Evolutionary conservation across 495 filamentous ascomycete genomes (phyloP), one percentile per base, ranked within the genome.

Genomic region (Aspergillus bridgeri): DNA sequence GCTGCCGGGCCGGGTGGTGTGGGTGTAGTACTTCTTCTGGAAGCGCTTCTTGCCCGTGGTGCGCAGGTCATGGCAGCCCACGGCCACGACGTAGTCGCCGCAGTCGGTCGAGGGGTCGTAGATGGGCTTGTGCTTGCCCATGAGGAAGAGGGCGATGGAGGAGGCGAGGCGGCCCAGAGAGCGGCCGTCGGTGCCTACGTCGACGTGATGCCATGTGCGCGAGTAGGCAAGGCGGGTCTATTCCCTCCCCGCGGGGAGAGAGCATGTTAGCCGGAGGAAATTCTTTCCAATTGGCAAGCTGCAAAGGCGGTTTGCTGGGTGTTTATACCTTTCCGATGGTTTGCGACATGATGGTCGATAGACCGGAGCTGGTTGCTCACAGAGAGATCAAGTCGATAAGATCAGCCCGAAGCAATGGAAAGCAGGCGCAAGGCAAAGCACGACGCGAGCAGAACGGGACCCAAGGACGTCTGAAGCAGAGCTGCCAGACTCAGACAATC

Each of bases 71-170:
- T 87, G 83, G 80, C 94, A 98, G 65, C 89, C 86, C 27, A 88
- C 88, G 6, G 92, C 93, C 0, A 98, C 94, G 5, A 98, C 93
- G 73, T 98, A 98, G 84, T 98, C 94, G 57, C 94, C 94, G 82
- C 95, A 98, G 81, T 98, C 94, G 54, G 94, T 96, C 58, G 87
- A 84, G 19, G 91, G 95, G 72, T 98, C 90, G 76, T 86, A 98
- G 77, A 96, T 98, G 15, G 94, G 94, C 75, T 99, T 99, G 82
- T 98, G 87, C 81, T 99, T 99, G 74, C 94, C 94, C 94, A 98
- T 98, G 22, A 99, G 86, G 57, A 89, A 80, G 59, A 88, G 81
- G 63, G 94, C 93, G 73, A 99, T 98, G 55, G 86, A 87, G 48
- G 89, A 90, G 52, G 94, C 94, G 27, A 99, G 81, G 17, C 94